Evolutionary conservation across 176 grass and related monocot genomes (phyloP).

Genomic region (Hsuehochloa calcarea): DNA sequence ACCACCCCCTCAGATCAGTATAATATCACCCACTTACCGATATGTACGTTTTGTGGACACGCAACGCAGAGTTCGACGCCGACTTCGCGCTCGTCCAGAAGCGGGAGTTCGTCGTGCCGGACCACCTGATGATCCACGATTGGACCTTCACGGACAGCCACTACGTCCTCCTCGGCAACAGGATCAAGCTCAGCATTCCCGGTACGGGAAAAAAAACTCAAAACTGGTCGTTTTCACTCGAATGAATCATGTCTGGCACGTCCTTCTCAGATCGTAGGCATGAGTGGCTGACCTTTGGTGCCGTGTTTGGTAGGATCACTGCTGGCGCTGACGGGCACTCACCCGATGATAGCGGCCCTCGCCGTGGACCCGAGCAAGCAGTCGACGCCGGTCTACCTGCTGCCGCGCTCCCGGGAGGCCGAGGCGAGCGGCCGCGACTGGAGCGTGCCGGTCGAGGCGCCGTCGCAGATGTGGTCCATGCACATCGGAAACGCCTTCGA

Average conservation of each 20-base stretch:
- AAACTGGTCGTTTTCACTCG: neutral
- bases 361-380: constrained; percentile 58
- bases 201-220: constrained; percentile 35
- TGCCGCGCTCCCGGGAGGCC: constrained; percentile 58
- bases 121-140: constrained; percentile 96
- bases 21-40: neutral
- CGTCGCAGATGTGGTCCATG: constrained; percentile 67
- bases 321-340: constrained; percentile 65
- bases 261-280: neutral
- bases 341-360: constrained; percentile 85
- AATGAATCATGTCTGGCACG: neutral
- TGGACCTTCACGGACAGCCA: constrained; percentile 85
- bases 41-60: neutral
- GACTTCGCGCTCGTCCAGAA: constrained; percentile 56
- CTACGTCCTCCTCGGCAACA: constrained; percentile 77
- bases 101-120: constrained; percentile 78
- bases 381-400: constrained; percentile 80
- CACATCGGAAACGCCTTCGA: constrained; percentile 90
- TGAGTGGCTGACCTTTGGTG: neutral
- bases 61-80: constrained; percentile 62
- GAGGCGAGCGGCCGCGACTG: constrained; percentile 44
- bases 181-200: constrained; percentile 84
- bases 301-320: constrained; percentile 49
- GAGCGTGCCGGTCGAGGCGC: constrained; percentile 64
- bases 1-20: neutral